Evolutionary conservation across 1,139 yeast genomes (phyloP).

Genomic region (Blastobotrys illinoisensis): DNA sequence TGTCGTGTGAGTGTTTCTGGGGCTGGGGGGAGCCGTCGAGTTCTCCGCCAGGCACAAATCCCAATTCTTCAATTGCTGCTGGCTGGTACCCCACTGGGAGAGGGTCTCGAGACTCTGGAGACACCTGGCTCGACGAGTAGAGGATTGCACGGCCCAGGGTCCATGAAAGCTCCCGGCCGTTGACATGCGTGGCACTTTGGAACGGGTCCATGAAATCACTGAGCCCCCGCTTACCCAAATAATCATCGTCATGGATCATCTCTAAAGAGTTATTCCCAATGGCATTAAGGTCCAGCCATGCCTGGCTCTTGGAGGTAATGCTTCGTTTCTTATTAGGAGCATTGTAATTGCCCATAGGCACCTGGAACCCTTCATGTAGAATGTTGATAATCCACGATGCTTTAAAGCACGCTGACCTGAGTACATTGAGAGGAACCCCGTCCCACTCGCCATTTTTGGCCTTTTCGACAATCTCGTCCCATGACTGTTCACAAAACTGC

Average conservation of each 20-base stretch:
- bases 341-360: slow-evolving; percentile 44
- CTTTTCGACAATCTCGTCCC: slow-evolving; percentile 41
- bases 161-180: slow-evolving; percentile 71
- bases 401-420: slow-evolving; percentile 57
- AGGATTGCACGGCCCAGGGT: slow-evolving; percentile 74
- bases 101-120: neutral
- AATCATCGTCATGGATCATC: slow-evolving; percentile 1
- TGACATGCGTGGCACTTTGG: slow-evolving; percentile 54
- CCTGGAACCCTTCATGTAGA: slow-evolving; percentile 68
- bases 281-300: neutral
- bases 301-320: neutral
- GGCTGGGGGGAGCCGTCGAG: slow-evolving; percentile 1
- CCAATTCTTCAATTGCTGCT: slow-evolving; percentile 12
- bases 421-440: slow-evolving; percentile 33
- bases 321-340: neutral
- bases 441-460: slow-evolving; percentile 11
- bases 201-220: slow-evolving; percentile 41
- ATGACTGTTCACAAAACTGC: slow-evolving; percentile 42
- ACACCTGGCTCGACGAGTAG: slow-evolving; percentile 41
- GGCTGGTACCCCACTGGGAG: slow-evolving; percentile 24
- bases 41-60: slow-evolving; percentile 20
- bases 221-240: slow-evolving; percentile 10
- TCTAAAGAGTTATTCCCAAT: neutral
- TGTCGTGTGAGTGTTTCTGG: neutral
- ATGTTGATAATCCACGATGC: slow-evolving; percentile 71